phyloP scores from a whole-genome alignment of 1,284 basidiomycete species.

The Rhizopogon hawkerae region DNA sequence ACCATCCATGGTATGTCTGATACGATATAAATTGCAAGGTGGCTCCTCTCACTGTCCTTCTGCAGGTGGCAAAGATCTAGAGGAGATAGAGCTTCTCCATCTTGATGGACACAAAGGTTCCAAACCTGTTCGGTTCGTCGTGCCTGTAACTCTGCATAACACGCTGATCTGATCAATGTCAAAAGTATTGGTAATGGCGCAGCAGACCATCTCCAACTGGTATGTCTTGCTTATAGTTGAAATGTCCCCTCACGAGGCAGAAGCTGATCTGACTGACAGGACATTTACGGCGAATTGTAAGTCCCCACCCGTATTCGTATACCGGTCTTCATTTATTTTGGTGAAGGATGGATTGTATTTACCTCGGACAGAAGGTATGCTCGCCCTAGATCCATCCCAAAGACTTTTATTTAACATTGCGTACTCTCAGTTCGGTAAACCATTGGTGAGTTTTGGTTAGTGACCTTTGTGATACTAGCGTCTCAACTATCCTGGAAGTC shows the following conservation, averaged over 20 bases:
- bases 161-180: not conserved
- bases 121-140: constrained; percentile 53
- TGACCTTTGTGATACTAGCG: not conserved
- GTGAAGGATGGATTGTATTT: constrained; percentile 85
- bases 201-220: constrained; percentile 81
- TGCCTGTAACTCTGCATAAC: not conserved
- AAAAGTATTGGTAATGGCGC: constrained; percentile 80
- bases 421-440: constrained; percentile 35
- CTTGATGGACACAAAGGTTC: constrained; percentile 82
- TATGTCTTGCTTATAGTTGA: constrained; percentile 28
- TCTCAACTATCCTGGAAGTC: constrained; percentile 27
- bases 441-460: constrained; percentile 31
- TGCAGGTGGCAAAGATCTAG: constrained; percentile 70
- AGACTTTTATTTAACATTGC: not conserved
- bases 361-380: constrained; percentile 80
- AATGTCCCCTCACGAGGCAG: not conserved
- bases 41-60: not conserved
- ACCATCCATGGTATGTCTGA: constrained; percentile 61
- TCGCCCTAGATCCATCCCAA: not conserved
- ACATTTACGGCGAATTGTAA: constrained; percentile 86
- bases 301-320: constrained; percentile 13
- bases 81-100: constrained; percentile 76
- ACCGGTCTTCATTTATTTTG: constrained; percentile 3
- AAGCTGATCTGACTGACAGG: constrained; percentile 35
- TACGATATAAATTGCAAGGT: not conserved